Percentiles rank a stretch among this genome's conserved stretches.
Evolutionary conservation across 1,284 basidiomycete genomes (phyloP).

Genomic region (Pseudozyma sp.): DNA sequence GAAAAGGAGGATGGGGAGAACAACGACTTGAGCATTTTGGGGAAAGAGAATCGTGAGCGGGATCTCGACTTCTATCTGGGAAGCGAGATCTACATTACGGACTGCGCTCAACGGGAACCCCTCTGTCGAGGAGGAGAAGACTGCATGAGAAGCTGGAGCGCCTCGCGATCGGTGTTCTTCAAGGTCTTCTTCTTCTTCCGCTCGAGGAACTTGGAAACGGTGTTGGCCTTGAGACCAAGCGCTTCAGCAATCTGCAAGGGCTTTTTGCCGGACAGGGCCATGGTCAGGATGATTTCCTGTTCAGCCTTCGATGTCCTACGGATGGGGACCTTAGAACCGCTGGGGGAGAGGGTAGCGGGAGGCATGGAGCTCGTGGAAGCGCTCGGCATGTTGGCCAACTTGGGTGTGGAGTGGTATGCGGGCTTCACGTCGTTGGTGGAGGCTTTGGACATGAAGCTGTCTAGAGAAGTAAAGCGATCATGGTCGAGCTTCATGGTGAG

Average conservation of each 20-base stretch:
- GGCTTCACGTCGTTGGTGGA: too few relatives aligned
- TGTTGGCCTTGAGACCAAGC: constrained; percentile 9
- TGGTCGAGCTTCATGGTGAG: too few relatives aligned
- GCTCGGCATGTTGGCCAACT: too few relatives aligned
- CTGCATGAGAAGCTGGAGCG: not conserved
- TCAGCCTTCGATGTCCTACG: constrained; percentile 6
- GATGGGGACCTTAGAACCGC: not conserved
- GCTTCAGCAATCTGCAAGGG: constrained; percentile 1
- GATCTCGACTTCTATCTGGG: too few relatives aligned
- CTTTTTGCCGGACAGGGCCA: constrained; percentile 7
- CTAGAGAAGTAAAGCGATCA: too few relatives aligned
- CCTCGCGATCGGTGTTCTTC: not conserved
- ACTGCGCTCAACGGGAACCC: not conserved
- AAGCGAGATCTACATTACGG: too few relatives aligned
- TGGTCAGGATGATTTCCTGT: constrained; percentile 11
- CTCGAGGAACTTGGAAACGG: constrained; percentile 9
- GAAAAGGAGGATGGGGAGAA: not conserved
- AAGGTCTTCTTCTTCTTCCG: constrained; percentile 6
- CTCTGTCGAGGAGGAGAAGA: constrained; percentile 6
- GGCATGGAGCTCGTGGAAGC: too few relatives aligned
- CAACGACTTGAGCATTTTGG: too few relatives aligned
- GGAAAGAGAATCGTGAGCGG: too few relatives aligned
- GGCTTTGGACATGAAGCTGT: too few relatives aligned
- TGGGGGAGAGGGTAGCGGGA: not conserved
- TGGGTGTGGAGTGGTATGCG: too few relatives aligned